Conservation (phyloP, 495 filamentous ascomycete genomes). For the Aspergillus cavernicola region DNA sequence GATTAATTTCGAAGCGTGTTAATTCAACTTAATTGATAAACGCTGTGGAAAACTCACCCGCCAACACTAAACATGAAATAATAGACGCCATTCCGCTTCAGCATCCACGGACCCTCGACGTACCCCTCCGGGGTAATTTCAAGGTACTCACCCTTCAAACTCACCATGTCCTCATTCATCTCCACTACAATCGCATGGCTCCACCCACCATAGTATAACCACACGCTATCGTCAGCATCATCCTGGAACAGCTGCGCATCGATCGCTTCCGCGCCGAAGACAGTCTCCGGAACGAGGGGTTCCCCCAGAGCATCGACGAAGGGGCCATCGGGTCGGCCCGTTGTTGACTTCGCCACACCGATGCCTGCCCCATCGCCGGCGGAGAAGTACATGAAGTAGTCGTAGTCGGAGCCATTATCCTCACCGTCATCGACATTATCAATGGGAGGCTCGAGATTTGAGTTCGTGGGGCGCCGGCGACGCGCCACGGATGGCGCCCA, state of each 20-base stretch:
- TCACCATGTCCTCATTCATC: slow-evolving; percentile 44
- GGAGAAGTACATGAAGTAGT: slow-evolving; percentile 47
- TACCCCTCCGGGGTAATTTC: slow-evolving; percentile 43
- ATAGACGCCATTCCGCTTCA: slow-evolving; percentile 40
- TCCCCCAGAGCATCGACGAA: slow-evolving; percentile 41
- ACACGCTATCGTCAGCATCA: slow-evolving; percentile 37
- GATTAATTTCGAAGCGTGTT: background rate
- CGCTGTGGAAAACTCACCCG: slow-evolving; percentile 13
- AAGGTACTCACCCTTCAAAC: slow-evolving; percentile 24
- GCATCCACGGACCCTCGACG: slow-evolving; percentile 43
- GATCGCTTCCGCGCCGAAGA: slow-evolving; percentile 40
- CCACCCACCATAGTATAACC: slow-evolving; percentile 47
- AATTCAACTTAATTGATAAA: too few relatives aligned
- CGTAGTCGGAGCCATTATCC: slow-evolving; percentile 2
- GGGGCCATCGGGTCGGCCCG: slow-evolving; percentile 37
- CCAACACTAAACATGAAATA: slow-evolving; percentile 49
- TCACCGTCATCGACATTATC: background rate
- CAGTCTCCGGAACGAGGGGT: slow-evolving; percentile 38
- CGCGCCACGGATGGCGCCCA: slow-evolving; percentile 44
- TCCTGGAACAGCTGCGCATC: slow-evolving; percentile 46
- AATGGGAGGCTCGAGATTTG: background rate
- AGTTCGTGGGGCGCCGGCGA: slow-evolving; percentile 1
- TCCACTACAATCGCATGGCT: slow-evolving; percentile 42
- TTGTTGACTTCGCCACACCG: slow-evolving; percentile 35
- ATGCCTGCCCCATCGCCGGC: slow-evolving; percentile 47